Percentiles rank a stretch among this genome's conserved stretches.
Evolutionary conservation across 257 asterid species (phyloP).

Genomic region (Scutellaria galericulata): DNA sequence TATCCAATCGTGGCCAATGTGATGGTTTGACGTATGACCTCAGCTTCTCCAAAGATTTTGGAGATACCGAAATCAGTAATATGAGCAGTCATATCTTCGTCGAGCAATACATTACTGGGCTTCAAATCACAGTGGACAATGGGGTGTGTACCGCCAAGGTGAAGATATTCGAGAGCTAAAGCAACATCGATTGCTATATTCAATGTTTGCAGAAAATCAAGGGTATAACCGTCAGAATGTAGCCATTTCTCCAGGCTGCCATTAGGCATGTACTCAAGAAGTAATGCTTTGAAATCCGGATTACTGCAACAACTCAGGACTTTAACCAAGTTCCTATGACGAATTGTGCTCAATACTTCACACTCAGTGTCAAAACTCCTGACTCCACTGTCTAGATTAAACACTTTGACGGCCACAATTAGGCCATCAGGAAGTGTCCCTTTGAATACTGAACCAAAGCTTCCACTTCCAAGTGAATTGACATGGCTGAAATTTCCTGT

Average conservation of each 20-base stretch:
- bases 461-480: too few species aligned
- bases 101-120: too few species aligned
- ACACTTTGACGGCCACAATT: constrained; percentile 1
- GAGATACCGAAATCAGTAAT: too few species aligned
- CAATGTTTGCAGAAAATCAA: constrained; percentile 4
- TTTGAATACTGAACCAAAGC: too few species aligned
- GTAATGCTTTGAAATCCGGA: neutral
- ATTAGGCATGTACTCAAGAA: constrained; percentile 20
- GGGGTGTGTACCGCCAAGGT: neutral
- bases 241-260: constrained; percentile 23
- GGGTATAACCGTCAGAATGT: neutral
- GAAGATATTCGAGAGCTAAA: constrained; percentile 1
- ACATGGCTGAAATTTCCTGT: too few species aligned
- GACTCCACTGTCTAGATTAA: neutral
- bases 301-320: constrained; percentile 22
- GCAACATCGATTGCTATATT: constrained; percentile 17
- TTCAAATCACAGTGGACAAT: neutral
- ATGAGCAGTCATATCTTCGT: too few species aligned
- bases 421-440: too few species aligned
- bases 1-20: too few species aligned
- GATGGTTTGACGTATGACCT: too few species aligned
- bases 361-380: constrained; percentile 11
- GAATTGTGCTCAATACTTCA: neutral
- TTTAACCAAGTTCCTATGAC: neutral
- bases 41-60: too few species aligned